These are phyloP conservation scores for Cladorrhinum sp. DNA, from an alignment of 2,329 filamentous ascomycete genomes.

Conservation along the genomic window DNA sequence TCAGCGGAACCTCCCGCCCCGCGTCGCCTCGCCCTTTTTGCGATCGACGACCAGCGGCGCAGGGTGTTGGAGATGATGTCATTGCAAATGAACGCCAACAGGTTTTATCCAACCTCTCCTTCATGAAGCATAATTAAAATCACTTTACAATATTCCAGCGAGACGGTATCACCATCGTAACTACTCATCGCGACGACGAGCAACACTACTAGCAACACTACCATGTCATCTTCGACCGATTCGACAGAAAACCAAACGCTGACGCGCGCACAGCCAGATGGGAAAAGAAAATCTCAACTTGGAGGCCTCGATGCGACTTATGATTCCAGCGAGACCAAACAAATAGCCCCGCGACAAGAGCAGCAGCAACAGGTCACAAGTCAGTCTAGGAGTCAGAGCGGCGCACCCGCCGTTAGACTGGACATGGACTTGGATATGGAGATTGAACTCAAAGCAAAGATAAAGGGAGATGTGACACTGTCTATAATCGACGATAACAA, in stretches of 20 bases:
- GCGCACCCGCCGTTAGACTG: constrained; percentile 24
- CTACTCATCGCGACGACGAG: too few relatives aligned
- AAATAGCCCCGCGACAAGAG: background rate
- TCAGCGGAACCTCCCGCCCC: background rate
- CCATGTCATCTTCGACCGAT: background rate
- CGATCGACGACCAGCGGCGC: background rate
- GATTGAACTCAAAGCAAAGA: constrained; percentile 25
- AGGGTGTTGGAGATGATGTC: background rate
- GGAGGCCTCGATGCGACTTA: background rate
- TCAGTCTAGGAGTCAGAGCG: background rate
- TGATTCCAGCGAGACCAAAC: background rate
- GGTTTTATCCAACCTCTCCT: background rate
- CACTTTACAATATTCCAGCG: background rate
- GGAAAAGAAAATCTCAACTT: background rate
- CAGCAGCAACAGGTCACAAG: background rate
- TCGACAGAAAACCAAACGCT: background rate
- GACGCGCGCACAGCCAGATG: background rate
- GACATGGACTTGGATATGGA: constrained; percentile 29
- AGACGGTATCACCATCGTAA: too few relatives aligned
- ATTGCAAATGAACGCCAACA: background rate
- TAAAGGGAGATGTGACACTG: constrained; percentile 23
- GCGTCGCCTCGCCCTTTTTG: background rate
- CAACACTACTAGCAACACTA: background rate
- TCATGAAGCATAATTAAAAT: too few relatives aligned
- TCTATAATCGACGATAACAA: constrained; percentile 16